Base-by-base conservation (phyloP, 768 basidiomycete genomes). In the Xerocomellus dryophilus region DNA sequence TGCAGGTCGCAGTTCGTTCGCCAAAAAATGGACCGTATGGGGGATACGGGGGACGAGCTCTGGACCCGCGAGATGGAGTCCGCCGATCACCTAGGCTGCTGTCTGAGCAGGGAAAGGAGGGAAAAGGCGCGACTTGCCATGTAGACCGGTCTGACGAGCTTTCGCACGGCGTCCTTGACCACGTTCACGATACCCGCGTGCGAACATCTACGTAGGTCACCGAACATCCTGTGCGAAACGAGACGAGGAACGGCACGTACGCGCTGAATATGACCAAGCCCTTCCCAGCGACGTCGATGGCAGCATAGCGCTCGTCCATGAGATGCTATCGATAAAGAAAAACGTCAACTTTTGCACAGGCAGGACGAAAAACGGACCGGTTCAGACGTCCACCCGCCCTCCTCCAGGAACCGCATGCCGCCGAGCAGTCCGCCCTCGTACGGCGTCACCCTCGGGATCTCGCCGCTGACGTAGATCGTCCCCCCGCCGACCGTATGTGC, bases 121-220 rank as follows among this genome's bases (percentile, higher is more conserved):
- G 15, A 32, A 23, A 11, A 29, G 35, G 21, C 14, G 36, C 10
- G 32, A 66, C 34, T 21, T 47, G 85, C 90, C 86, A 91, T 91
- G 64, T 91, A 80, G 41, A 93, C 75, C 0, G 90, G 91, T 51
- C 88, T 73, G 38, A 74, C 69, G 62, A 92, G 84, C 25, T 66
- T 80, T 18, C 69, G 65, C 7, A 87, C 71, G 1, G 87, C 90
- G 61, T 90, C 84, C 58, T 77, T 84, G 50, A 88, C 73, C 25
- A 94, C 91, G 58, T 93, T 93, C 41, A 89, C 84, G 50, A 93
- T 90, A 1, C 90, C 91, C 4, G 91, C 90, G 71, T 93, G 90
- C 7, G 83, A 84, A 59, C 83, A 85, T 27, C 81, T 82, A 41
- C 32, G 15, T 11, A 15, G 48, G 17, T 43, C 29, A 17, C 18